phyloP scores from a whole-genome alignment of 2,329 filamentous ascomycete genomes.

The Chrysoporthe austroafricana region DNA sequence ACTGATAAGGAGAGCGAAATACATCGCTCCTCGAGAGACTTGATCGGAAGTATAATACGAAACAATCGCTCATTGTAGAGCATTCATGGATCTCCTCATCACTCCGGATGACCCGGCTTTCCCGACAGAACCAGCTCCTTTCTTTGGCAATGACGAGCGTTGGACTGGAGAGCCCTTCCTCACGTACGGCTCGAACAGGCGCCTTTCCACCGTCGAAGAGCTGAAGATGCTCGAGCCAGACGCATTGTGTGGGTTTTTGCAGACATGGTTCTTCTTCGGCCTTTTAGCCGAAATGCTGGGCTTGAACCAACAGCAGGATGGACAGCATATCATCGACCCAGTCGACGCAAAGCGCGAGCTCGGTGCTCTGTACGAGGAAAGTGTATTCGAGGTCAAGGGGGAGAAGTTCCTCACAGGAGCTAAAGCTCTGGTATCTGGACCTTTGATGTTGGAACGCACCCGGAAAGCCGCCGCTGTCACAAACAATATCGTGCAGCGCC shows the following conservation, averaged over 20 bases:
- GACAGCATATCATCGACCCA: constrained; percentile 18
- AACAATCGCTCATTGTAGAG: not conserved
- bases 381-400: not conserved
- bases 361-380: not conserved
- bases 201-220: constrained; percentile 26
- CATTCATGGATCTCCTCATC: constrained; percentile 32
- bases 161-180: constrained; percentile 37
- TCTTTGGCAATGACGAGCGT: constrained; percentile 19
- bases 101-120: constrained; percentile 30
- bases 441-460: not conserved
- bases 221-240: constrained; percentile 31
- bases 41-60: not conserved
- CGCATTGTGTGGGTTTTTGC: constrained; percentile 35
- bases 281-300: constrained; percentile 37
- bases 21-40: not conserved
- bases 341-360: not conserved
- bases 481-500: not conserved
- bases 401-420: not conserved
- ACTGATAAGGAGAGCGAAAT: not conserved
- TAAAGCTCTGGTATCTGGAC: not conserved
- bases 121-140: constrained; percentile 5
- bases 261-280: constrained; percentile 42
- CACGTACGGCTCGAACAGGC: constrained; percentile 33
- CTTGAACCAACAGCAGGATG: constrained; percentile 32
- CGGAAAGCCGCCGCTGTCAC: not conserved